phyloP scores from a whole-genome alignment of 352 stramenopile genomes.

The Pythium insidiosum region DNA sequence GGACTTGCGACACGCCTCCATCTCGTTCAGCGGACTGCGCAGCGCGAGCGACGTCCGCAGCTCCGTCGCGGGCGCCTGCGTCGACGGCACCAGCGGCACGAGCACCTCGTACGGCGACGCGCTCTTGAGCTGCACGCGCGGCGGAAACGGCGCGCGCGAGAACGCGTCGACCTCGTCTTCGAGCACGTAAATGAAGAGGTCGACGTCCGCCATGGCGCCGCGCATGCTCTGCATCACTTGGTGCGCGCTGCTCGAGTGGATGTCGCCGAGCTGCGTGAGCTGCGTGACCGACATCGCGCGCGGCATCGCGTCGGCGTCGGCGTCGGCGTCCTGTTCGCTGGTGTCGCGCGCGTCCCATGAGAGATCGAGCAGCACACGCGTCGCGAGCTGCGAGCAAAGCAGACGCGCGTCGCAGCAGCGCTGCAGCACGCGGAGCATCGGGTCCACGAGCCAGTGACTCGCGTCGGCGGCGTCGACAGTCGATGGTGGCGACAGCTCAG shows the following conservation, averaged over 20 bases:
- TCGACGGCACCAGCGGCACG: constrained; percentile 23
- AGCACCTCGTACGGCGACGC: constrained; percentile 66
- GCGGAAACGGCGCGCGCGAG: constrained; percentile 34
- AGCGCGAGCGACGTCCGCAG: constrained; percentile 29
- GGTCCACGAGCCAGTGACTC: constrained; percentile 45
- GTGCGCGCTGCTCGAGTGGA: constrained; percentile 61
- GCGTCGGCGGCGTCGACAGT: constrained; percentile 11
- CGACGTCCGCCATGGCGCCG: constrained; percentile 67
- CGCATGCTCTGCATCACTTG: constrained; percentile 80
- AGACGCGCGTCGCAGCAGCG: constrained; percentile 42
- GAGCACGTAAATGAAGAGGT: constrained; percentile 75
- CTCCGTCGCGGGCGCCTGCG: constrained; percentile 9
- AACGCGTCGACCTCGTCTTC: constrained; percentile 62
- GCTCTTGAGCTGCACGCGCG: constrained; percentile 40
- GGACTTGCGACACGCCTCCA: constrained; percentile 61
- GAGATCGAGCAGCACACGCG: constrained; percentile 47
- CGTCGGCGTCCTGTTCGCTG: background rate
- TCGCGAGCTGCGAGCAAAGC: constrained; percentile 42
- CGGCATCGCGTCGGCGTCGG: no score
- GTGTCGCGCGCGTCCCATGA: constrained; percentile 22
- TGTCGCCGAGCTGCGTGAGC: constrained; percentile 25
- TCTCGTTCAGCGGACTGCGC: constrained; percentile 49
- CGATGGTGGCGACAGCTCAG: background rate
- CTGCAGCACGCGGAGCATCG: constrained; percentile 31
- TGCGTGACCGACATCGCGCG: constrained; percentile 9